Evolutionary conservation across 2,329 filamentous ascomycete species (phyloP).

Genomic region (Paramyrothecium sp.): DNA sequence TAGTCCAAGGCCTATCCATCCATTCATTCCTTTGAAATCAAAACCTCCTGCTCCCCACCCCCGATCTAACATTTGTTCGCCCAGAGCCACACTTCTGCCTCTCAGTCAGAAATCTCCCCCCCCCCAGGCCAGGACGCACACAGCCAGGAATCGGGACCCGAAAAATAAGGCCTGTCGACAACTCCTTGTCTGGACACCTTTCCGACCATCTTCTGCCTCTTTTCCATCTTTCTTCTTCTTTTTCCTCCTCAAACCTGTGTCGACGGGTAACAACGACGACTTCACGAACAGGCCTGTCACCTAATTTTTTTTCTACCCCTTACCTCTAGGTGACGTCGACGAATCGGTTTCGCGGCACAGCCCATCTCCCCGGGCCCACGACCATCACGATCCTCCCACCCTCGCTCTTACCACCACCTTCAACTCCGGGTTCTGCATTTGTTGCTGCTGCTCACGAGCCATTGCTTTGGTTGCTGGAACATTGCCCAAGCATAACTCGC

Average conservation of each 20-base stretch:
- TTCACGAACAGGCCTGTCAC: background rate
- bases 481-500: constrained; percentile 29
- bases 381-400: background rate
- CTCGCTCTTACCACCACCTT: constrained; percentile 10
- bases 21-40: background rate
- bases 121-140: background rate
- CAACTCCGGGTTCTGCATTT: constrained; percentile 6
- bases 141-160: background rate
- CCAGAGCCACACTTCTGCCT: background rate
- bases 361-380: background rate
- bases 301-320: background rate
- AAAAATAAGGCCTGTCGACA: background rate
- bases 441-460: constrained; percentile 15
- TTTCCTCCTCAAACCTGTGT: background rate
- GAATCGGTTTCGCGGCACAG: background rate
- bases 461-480: constrained; percentile 36
- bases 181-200: no score
- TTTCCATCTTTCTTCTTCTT: background rate
- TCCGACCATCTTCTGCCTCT: background rate
- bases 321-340: constrained; percentile 1
- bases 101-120: background rate
- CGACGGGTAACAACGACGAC: background rate
- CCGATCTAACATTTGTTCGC: background rate
- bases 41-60: background rate
- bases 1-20: background rate